Evolutionary conservation across 2,329 filamentous ascomycete genomes (phyloP).

Genomic region (Venturia pyrina): DNA sequence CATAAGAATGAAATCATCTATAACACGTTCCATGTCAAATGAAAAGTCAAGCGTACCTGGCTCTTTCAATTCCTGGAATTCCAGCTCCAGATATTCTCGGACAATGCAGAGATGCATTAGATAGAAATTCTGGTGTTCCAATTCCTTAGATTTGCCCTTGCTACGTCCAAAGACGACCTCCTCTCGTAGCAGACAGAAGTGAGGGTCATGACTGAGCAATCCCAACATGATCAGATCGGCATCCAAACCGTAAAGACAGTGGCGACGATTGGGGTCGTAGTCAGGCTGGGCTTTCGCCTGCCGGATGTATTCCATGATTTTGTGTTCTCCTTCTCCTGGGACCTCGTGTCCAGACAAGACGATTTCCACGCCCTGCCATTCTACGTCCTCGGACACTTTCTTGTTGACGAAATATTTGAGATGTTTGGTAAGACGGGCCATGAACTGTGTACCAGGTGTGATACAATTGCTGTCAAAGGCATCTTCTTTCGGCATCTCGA

Average conservation of each 20-base stretch:
- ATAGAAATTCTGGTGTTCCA: slow-evolving; percentile 98
- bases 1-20: slow-evolving; percentile 99
- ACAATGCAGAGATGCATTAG: slow-evolving; percentile 96
- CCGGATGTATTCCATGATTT: slow-evolving; percentile 99
- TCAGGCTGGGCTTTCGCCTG: slow-evolving; percentile 90
- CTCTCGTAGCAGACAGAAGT: slow-evolving; percentile 93
- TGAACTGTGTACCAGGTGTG: slow-evolving; percentile 93
- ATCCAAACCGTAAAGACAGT: slow-evolving; percentile 94
- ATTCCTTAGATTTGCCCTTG: slow-evolving; percentile 83
- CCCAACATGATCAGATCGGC: slow-evolving; percentile 98
- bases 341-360: slow-evolving; percentile 97
- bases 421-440: slow-evolving; percentile 90
- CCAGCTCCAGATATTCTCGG: slow-evolving; percentile 89
- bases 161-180: slow-evolving; percentile 94
- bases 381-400: slow-evolving; percentile 91
- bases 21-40: slow-evolving; percentile 91
- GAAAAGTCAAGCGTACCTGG: slow-evolving; percentile 61
- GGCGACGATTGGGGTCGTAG: slow-evolving; percentile 87
- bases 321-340: slow-evolving; percentile 96
- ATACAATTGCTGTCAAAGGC: slow-evolving; percentile 99
- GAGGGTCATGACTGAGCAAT: slow-evolving; percentile 90
- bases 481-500: slow-evolving; percentile 89
- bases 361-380: slow-evolving; percentile 96
- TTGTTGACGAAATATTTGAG: slow-evolving; percentile 98
- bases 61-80: slow-evolving; percentile 85